Conservation (phyloP, 352 stramenopile species). For the Phytophthora agathidicida region DNA sequence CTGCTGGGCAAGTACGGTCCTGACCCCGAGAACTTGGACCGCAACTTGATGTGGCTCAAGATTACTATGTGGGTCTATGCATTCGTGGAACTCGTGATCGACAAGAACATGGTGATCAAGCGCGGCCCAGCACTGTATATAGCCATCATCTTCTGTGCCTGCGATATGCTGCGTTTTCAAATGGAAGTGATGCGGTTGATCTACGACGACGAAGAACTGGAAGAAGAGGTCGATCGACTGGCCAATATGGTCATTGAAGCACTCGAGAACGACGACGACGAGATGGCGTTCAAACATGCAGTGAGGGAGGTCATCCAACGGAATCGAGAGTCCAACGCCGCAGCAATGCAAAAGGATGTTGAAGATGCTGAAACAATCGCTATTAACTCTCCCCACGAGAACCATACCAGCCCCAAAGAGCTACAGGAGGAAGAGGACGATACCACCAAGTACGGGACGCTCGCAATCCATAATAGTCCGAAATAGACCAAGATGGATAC, state of each 20-base stretch:
- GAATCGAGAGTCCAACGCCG: constrained; percentile 23
- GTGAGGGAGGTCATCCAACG: constrained; percentile 36
- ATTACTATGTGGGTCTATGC: constrained; percentile 53
- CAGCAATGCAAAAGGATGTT: constrained; percentile 1
- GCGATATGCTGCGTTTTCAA: constrained; percentile 60
- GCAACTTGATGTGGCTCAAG: constrained; percentile 56
- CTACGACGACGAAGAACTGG: constrained; percentile 51
- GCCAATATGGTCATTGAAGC: constrained; percentile 42
- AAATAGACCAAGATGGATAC: constrained; percentile 7
- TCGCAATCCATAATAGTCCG: constrained; percentile 24
- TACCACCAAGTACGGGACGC: constrained; percentile 27
- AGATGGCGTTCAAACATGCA: constrained; percentile 44
- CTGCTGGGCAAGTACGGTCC: constrained; percentile 44
- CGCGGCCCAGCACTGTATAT: constrained; percentile 52
- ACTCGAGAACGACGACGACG: constrained; percentile 35
- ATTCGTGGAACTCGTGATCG: constrained; percentile 49
- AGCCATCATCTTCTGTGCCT: constrained; percentile 54
- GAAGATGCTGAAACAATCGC: neutral
- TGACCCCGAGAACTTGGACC: constrained; percentile 51
- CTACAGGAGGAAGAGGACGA: constrained; percentile 8
- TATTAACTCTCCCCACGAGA: constrained; percentile 12
- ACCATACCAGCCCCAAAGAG: neutral
- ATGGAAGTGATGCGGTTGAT: constrained; percentile 61
- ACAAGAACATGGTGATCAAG: constrained; percentile 64
- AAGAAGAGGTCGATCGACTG: constrained; percentile 50